phyloP scores from a whole-genome alignment of 2,329 filamentous ascomycete genomes.

The Penicillium sp. region DNA sequence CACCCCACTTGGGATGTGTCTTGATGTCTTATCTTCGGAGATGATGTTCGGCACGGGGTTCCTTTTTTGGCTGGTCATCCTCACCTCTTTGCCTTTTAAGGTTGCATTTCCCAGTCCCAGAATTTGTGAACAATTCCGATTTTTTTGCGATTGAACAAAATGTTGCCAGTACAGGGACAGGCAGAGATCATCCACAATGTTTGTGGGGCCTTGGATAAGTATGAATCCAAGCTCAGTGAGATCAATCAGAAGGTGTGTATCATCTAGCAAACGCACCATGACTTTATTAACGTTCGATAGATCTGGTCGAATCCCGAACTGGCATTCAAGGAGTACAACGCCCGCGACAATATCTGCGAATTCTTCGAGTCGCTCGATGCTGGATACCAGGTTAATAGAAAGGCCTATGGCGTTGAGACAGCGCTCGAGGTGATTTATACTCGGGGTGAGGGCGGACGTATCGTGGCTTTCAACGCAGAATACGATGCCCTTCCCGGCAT shows the following conservation, averaged over 20 bases:
- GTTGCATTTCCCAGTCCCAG: background rate
- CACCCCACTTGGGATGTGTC: background rate
- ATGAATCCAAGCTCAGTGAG: slow-evolving; percentile 20
- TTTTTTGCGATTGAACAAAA: background rate
- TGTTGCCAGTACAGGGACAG: slow-evolving; percentile 7
- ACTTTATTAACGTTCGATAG: background rate
- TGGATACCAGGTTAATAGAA: slow-evolving; percentile 13
- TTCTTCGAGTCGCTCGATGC: slow-evolving; percentile 15
- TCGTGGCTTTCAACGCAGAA: slow-evolving; percentile 29
- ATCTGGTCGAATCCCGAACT: slow-evolving; percentile 22
- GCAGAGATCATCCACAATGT: slow-evolving; percentile 12
- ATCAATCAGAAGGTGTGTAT: slow-evolving; percentile 24
- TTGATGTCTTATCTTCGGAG: background rate
- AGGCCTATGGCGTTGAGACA: slow-evolving; percentile 14
- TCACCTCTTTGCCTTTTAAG: background rate
- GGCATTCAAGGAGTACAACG: slow-evolving; percentile 18
- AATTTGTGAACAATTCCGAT: background rate
- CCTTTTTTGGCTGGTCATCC: background rate
- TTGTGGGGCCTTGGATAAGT: slow-evolving; percentile 10
- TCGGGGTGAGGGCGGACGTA: slow-evolving; percentile 33
- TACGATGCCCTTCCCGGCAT: slow-evolving; percentile 37
- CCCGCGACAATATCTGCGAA: slow-evolving; percentile 18
- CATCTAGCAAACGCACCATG: no score
- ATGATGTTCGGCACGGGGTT: slow-evolving; percentile 8
- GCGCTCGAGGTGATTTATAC: slow-evolving; percentile 14